Conservation (phyloP, 2,329 filamentous ascomycete species). For the Alternaria solani region DNA sequence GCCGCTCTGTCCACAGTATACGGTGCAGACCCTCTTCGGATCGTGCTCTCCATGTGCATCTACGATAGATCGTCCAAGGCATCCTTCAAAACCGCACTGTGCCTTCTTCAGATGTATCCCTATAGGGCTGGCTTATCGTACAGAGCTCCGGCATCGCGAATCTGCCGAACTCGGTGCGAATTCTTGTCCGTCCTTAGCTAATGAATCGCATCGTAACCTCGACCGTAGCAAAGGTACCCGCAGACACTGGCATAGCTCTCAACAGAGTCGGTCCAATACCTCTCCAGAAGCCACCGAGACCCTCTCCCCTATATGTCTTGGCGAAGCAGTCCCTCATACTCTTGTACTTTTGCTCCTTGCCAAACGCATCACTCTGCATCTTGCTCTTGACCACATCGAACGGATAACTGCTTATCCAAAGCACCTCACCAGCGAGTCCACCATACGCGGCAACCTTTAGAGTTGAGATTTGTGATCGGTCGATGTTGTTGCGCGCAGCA, state of each 20-base stretch:
- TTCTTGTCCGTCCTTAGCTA: slow-evolving; percentile 7
- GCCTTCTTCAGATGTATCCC: background rate
- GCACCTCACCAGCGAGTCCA: slow-evolving; percentile 88
- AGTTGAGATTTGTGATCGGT: slow-evolving; percentile 78
- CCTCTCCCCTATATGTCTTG: slow-evolving; percentile 80
- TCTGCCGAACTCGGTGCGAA: background rate
- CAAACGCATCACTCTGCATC: slow-evolving; percentile 98
- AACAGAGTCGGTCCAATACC: slow-evolving; percentile 89
- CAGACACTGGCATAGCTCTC: slow-evolving; percentile 96
- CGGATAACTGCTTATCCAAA: slow-evolving; percentile 94
- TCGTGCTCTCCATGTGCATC: background rate
- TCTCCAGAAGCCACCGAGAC: slow-evolving; percentile 89
- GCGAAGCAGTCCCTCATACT: slow-evolving; percentile 90
- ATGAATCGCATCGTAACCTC: slow-evolving; percentile 38
- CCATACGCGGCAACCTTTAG: slow-evolving; percentile 93
- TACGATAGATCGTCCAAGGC: background rate
- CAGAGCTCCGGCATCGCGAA: background rate
- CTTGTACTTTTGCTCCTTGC: slow-evolving; percentile 72
- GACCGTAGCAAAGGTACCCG: slow-evolving; percentile 89
- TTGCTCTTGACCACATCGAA: slow-evolving; percentile 99
- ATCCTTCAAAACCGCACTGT: background rate
- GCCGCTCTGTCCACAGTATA: background rate
- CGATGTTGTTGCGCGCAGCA: slow-evolving; percentile 76
- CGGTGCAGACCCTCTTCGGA: background rate
- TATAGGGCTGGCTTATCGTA: background rate